phyloP scores from a whole-genome alignment of 495 filamentous ascomycete genomes.

The Penicillium bialowiezense region DNA sequence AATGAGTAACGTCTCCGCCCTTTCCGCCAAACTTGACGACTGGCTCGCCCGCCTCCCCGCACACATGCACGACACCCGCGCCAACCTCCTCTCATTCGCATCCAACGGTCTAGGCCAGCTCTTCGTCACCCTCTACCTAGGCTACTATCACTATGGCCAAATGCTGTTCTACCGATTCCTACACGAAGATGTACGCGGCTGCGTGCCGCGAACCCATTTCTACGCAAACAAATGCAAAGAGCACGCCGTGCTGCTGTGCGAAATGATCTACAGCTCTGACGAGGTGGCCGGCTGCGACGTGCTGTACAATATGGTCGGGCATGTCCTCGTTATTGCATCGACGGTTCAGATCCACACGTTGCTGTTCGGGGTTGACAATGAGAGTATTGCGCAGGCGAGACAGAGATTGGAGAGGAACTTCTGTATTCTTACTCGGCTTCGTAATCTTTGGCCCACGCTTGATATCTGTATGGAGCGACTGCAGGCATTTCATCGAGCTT shows the following conservation, averaged over 20 bases:
- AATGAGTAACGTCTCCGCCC: slow-evolving; percentile 13
- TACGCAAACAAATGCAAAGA: slow-evolving; percentile 36
- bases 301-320: slow-evolving; percentile 39
- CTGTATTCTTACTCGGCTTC: slow-evolving; percentile 29
- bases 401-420: slow-evolving; percentile 39
- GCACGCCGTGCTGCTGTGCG: slow-evolving; percentile 31
- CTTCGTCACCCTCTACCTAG: slow-evolving; percentile 39
- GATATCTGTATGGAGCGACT: slow-evolving; percentile 32
- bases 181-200: slow-evolving; percentile 17
- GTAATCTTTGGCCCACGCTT: slow-evolving; percentile 34
- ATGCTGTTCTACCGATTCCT: slow-evolving; percentile 45
- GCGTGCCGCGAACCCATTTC: slow-evolving; percentile 9
- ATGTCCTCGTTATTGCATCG: slow-evolving; percentile 41
- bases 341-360: slow-evolving; percentile 42
- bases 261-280: slow-evolving; percentile 33
- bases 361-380: slow-evolving; percentile 25
- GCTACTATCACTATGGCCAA: slow-evolving; percentile 42
- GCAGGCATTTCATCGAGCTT: slow-evolving; percentile 36
- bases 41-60: slow-evolving; percentile 28
- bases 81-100: slow-evolving; percentile 25
- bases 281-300: slow-evolving; percentile 29
- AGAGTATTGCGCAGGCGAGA: slow-evolving; percentile 19
- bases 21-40: slow-evolving; percentile 24
- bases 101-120: slow-evolving; percentile 34
- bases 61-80: slow-evolving; percentile 27